These are phyloP conservation scores for Aspergillus caelatus DNA, from an alignment of 2,329 filamentous ascomycete species.

Conservation along the genomic window DNA sequence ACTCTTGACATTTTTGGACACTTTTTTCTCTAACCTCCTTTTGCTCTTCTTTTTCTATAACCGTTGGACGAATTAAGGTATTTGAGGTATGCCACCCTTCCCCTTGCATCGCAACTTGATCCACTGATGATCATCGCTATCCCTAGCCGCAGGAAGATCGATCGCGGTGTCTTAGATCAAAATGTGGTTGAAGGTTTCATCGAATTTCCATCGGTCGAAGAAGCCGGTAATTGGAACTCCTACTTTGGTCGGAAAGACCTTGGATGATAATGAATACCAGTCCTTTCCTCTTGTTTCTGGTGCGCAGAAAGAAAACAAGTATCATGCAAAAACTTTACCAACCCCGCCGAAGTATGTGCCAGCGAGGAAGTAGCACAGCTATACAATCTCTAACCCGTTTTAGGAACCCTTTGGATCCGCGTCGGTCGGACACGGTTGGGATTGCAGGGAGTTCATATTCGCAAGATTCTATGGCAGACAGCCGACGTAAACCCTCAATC, in stretches of 20 bases:
- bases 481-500: conserved; percentile 19
- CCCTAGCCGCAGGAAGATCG: neutral
- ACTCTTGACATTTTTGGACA: neutral
- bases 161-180: conserved; percentile 17
- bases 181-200: conserved; percentile 58
- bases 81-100: neutral
- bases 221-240: conserved; percentile 50
- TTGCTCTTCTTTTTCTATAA: neutral
- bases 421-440: conserved; percentile 34
- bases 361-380: neutral
- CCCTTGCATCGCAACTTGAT: neutral
- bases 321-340: conserved; percentile 37
- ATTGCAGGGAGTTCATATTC: conserved; percentile 61
- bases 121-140: neutral
- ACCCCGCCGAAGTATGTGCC: conserved; percentile 43
- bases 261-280: conserved; percentile 49
- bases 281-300: conserved; percentile 38
- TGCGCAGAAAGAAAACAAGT: conserved; percentile 25
- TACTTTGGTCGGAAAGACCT: conserved; percentile 48
- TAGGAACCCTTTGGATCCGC: conserved; percentile 21
- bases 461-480: conserved; percentile 42
- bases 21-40: neutral
- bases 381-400: conserved; percentile 12
- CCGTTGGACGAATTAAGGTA: neutral
- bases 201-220: conserved; percentile 47